These are phyloP conservation scores for Volvox reticuliferus DNA, from an alignment of 139 green algal genomes.

Conservation along the genomic window DNA sequence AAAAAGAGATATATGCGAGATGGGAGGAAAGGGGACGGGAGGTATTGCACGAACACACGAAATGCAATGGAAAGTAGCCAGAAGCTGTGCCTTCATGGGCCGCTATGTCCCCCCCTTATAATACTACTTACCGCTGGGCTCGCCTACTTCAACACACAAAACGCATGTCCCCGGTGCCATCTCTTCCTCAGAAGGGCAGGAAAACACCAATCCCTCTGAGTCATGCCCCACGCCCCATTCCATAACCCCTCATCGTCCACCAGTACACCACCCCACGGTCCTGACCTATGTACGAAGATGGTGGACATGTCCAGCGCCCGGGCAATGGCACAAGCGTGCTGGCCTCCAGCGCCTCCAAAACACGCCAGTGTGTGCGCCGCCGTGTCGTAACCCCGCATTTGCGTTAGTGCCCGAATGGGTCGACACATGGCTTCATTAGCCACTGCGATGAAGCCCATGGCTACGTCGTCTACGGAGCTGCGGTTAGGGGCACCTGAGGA, in stretches of 20 bases:
- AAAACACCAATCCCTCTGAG: too few relatives aligned
- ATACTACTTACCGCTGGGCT: too few relatives aligned
- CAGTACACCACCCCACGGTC: too few relatives aligned
- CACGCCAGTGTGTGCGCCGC: slow-evolving; percentile 90
- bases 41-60: too few relatives aligned
- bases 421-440: slow-evolving; percentile 99
- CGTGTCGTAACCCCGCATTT: slow-evolving; percentile 94
- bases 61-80: too few relatives aligned
- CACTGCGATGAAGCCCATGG: slow-evolving; percentile 93
- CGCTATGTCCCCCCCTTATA: too few relatives aligned
- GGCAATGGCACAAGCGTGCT: slow-evolving; percentile 97
- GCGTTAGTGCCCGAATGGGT: slow-evolving; percentile 81
- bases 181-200: too few relatives aligned
- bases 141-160: too few relatives aligned
- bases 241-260: too few relatives aligned
- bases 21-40: background rate
- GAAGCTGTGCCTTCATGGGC: too few relatives aligned
- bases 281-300: slow-evolving; percentile 95
- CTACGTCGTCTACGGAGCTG: slow-evolving; percentile 78
- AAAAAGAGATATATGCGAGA: background rate
- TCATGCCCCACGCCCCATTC: too few relatives aligned
- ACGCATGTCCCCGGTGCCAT: too few relatives aligned
- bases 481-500: slow-evolving; percentile 64
- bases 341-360: slow-evolving; percentile 96
- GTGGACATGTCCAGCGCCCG: slow-evolving; percentile 90